Evolutionary conservation across 306 rosid genomes (phyloP).

Genomic region (Gastrolobium villosum): DNA sequence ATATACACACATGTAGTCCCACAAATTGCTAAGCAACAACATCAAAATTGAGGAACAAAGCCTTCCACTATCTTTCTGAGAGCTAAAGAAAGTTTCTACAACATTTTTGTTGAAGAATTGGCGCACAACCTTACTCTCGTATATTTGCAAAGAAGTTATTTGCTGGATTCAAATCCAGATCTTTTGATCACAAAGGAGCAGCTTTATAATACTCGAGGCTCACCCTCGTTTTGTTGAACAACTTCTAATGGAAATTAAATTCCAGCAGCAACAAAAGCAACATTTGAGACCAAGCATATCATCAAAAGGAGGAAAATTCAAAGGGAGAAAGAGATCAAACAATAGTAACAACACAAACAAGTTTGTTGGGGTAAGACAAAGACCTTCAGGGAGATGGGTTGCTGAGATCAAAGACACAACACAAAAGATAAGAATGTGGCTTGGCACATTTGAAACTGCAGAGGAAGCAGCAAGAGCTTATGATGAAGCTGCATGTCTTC

Average conservation of each 20-base stretch:
- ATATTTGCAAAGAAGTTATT: no score
- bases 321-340: slow-evolving; percentile 56
- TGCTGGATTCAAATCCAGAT: no score
- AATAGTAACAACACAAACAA: slow-evolving; percentile 50
- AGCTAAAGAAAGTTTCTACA: background rate
- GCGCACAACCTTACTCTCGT: no score
- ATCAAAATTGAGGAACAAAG: slow-evolving; percentile 34
- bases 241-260: slow-evolving; percentile 71
- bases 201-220: no score
- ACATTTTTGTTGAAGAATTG: no score
- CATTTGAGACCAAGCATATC: slow-evolving; percentile 38
- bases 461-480: slow-evolving; percentile 94
- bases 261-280: slow-evolving; percentile 56
- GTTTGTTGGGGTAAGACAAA: slow-evolving; percentile 88
- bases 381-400: slow-evolving; percentile 96
- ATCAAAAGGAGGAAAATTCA: slow-evolving; percentile 54
- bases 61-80: slow-evolving; percentile 21
- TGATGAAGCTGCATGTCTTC: slow-evolving; percentile 94
- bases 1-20: background rate
- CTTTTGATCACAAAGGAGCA: no score
- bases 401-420: slow-evolving; percentile 95
- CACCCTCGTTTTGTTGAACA: no score
- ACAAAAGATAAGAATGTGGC: slow-evolving; percentile 94
- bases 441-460: slow-evolving; percentile 89
- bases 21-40: slow-evolving; percentile 35